A percentile compares a stretch with the other conserved stretches of the same genome.
phyloP scores from a whole-genome alignment of 805 yeast species.

The Candida krabiensis region DNA sequence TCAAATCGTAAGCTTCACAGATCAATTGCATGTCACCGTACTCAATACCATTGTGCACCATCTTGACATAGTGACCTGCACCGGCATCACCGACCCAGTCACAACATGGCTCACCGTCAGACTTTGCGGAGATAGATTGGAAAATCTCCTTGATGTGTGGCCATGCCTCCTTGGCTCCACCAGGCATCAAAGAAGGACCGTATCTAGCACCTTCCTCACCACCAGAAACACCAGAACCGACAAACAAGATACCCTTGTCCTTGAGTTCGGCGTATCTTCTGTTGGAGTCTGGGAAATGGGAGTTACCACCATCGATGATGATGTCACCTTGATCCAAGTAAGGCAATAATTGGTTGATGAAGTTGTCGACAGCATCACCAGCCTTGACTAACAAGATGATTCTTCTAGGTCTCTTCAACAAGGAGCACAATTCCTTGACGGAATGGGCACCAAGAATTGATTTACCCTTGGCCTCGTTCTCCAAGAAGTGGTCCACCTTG shows the following conservation, averaged over 20 bases:
- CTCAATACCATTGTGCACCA: slow-evolving; percentile 99
- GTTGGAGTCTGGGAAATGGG: slow-evolving; percentile 98
- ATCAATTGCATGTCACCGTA: slow-evolving; percentile 99
- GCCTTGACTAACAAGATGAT: slow-evolving; percentile 93
- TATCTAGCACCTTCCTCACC: slow-evolving; percentile 99
- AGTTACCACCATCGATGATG: slow-evolving; percentile 99
- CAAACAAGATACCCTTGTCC: slow-evolving; percentile 84
- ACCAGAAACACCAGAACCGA: slow-evolving; percentile 99
- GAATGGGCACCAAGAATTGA: slow-evolving; percentile 95
- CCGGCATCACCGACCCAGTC: slow-evolving; percentile 99
- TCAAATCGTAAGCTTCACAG: slow-evolving; percentile 94
- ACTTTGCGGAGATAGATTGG: slow-evolving; percentile 94
- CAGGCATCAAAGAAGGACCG: slow-evolving; percentile 99
- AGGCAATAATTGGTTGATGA: slow-evolving; percentile 86
- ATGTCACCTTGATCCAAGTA: slow-evolving; percentile 94
- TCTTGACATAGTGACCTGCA: slow-evolving; percentile 97
- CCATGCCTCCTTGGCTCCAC: slow-evolving; percentile 98
- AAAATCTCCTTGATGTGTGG: slow-evolving; percentile 95
- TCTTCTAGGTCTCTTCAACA: slow-evolving; percentile 97
- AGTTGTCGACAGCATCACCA: slow-evolving; percentile 90
- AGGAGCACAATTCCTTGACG: slow-evolving; percentile 78
- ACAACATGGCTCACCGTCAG: slow-evolving; percentile 99
- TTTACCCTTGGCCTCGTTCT: slow-evolving; percentile 95
- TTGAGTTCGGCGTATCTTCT: slow-evolving; percentile 92
- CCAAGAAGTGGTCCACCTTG: slow-evolving; percentile 92